Evolutionary conservation across 1,284 basidiomycete genomes (phyloP).

Genomic region (Apiotrichum veenhuisii): DNA sequence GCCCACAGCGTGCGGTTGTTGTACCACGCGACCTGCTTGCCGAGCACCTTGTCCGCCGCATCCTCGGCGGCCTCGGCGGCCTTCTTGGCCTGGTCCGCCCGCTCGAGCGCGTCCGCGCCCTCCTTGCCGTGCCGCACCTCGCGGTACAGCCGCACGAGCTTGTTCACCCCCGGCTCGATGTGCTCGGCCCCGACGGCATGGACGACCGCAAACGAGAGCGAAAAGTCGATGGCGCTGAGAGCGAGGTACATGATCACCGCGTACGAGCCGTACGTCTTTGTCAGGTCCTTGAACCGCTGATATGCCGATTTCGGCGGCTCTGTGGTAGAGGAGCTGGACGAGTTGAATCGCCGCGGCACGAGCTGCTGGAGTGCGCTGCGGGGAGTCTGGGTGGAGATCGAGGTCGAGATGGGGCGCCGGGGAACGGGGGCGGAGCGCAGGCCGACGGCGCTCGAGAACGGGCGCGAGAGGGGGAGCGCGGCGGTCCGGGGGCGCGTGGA

Average conservation of each 20-base stretch:
- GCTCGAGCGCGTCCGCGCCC: slow-evolving; percentile 17
- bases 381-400: not conserved
- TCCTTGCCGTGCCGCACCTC: slow-evolving; percentile 32
- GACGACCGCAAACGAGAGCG: slow-evolving; percentile 75
- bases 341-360: not conserved
- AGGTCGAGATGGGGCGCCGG: not conserved
- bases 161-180: slow-evolving; percentile 65
- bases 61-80: slow-evolving; percentile 46
- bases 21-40: slow-evolving; percentile 54
- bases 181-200: slow-evolving; percentile 86
- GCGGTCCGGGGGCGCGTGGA: not conserved
- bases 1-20: slow-evolving; percentile 76
- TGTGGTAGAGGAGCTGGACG: not conserved
- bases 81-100: slow-evolving; percentile 18
- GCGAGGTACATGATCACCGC: slow-evolving; percentile 79
- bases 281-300: slow-evolving; percentile 70
- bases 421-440: not conserved
- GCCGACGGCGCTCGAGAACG: not conserved
- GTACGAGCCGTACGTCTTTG: slow-evolving; percentile 89
- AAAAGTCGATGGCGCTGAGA: slow-evolving; percentile 70
- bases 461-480: not conserved
- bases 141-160: slow-evolving; percentile 54
- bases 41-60: slow-evolving; percentile 53
- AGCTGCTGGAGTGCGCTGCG: no score
- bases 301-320: slow-evolving; percentile 23